Evolutionary conservation across 2,329 filamentous ascomycete species (phyloP).

Genomic region (Talaromyces sp.): DNA sequence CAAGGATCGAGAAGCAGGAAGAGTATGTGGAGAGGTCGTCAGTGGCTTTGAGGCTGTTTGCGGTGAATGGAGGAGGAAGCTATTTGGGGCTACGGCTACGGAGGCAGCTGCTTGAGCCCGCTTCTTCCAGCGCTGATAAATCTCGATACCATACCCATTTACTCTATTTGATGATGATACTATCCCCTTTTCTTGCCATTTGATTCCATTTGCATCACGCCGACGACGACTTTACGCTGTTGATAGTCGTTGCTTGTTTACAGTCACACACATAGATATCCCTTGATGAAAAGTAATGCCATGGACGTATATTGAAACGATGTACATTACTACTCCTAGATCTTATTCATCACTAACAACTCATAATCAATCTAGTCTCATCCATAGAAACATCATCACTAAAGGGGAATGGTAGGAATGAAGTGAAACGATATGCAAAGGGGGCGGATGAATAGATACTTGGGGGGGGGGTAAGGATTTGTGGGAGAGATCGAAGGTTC

Average conservation of each 20-base stretch:
- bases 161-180: slow-evolving; percentile 3
- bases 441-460: not conserved
- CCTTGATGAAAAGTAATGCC: not conserved
- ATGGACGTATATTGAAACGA: not conserved
- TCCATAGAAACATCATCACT: not conserved
- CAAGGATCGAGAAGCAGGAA: slow-evolving; percentile 72
- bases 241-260: not conserved
- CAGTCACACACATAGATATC: slow-evolving; percentile 14
- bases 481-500: not conserved
- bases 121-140: not conserved
- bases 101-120: slow-evolving; percentile 28
- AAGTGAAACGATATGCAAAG: not conserved
- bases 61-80: slow-evolving; percentile 72
- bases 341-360: not conserved
- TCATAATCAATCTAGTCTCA: slow-evolving; percentile 7
- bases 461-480: no score
- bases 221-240: not conserved
- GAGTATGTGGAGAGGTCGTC: slow-evolving; percentile 81
- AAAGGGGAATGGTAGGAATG: not conserved
- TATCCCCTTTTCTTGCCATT: not conserved
- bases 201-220: not conserved
- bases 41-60: slow-evolving; percentile 90
- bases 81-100: slow-evolving; percentile 50
- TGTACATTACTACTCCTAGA: not conserved
- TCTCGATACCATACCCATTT: not conserved